Base-by-base conservation (phyloP, 2,329 filamentous ascomycete genomes). In the Talaromyces pinophilus region DNA sequence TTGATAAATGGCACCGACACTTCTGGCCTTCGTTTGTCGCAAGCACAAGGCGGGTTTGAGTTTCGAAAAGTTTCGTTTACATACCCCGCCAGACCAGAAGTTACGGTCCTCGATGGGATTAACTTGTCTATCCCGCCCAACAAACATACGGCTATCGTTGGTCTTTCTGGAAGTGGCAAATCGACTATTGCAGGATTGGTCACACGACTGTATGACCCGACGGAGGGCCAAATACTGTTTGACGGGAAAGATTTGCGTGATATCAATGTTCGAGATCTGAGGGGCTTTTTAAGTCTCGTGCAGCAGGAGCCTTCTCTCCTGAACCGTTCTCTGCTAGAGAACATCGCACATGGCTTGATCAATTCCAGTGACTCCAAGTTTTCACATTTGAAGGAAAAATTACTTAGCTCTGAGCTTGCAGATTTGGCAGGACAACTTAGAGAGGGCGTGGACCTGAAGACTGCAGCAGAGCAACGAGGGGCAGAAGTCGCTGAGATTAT, bases 281-380 rank as follows among this genome's bases (percentile, higher is more conserved):
- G 78, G 52, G 73, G 78, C 1, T 73, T 73, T 28, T 77, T 78
- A 40, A 74, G 77, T 33, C 73, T 78, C 5, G 84, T 86, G 2
- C 82, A 83, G 54, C 84, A 86, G 69, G 83, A 86, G 59, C 82
- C 84, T 1, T 80, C 80, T 8, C 75, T 86, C 11, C 74, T 86
- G 2, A 80, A 85, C 64, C 78, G 83, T 3, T 84, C 83, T 0
- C 82, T 86, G 7, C 69, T 85, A 10, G 83, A 86, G 62, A 86
- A 86, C 63, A 84, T 86, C 61, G 83, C 83, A 1, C 79, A 82
- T 44, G 84, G 84, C 1, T 75, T 85, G 5, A 78, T 82, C n/a
- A 73, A 72, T 33, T 80, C 77, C 7, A 68, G 72, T 1, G 62
- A 67, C 11, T 69, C 73, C 19, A 64, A 62, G 8, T 75, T 78